Base-by-base conservation (phyloP, 805 yeast genomes). In the Metschnikowia peoriensis region DNA sequence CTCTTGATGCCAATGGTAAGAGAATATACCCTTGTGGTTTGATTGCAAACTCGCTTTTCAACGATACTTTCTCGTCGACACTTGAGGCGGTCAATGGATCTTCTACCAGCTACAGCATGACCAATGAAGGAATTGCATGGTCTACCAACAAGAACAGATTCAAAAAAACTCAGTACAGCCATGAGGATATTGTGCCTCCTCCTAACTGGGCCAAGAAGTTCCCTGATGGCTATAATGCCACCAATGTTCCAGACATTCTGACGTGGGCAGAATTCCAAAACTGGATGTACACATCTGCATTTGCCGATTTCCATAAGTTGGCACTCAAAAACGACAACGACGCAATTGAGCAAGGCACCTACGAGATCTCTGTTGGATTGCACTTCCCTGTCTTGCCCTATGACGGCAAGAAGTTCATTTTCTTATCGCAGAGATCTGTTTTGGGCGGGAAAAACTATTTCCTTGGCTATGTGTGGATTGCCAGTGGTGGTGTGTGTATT, bases 11-110 rank as follows among this genome's bases (percentile, higher is more conserved):
- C 0, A 55, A 71, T 28, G 85, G 85, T 14, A 80, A 70, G 68
- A 79, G 72, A 47, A 78, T 79, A 55, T 88, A 88, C 63, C 96
- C 96, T 12, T 88, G 96, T 69, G 96, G 96, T 0, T 73, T 88
- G 54, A 88, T 88, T 63, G 94, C 96, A 15, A 88, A 88, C 66
- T 81, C 92, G 9, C 60, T 86, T 60, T 88, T 88, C 70, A 88
- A 88, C 67, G 96, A 88, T 62, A 86, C 94, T 0, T 86, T 56
- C 50, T 38, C 61, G 15, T 45, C 61, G 10, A 66, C 76, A 4
- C 65, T 75, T 28, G 46, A 29, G 6, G 76, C 68, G 2, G 77
- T 70, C 14, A 75, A 75, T 54, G 77, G 77, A 9, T 66, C 74
- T 5, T 17, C 57, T 1, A 14, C 42, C 5, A 68, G 69, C 55